Conservation (phyloP, 2,329 filamentous ascomycete genomes). For the Diplodia seriata region DNA sequence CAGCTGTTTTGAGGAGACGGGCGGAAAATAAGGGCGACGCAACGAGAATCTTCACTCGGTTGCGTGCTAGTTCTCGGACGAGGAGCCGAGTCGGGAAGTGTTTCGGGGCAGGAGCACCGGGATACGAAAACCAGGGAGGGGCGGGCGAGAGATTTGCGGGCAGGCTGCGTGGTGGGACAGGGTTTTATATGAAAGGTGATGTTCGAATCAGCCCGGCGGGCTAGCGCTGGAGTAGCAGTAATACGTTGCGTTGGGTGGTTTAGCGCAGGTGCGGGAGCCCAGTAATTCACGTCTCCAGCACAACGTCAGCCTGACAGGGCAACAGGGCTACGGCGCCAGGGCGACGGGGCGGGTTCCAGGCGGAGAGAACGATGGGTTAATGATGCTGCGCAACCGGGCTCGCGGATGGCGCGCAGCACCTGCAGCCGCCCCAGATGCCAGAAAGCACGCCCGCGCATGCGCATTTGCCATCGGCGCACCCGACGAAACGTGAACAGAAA, state of each 20-base stretch:
- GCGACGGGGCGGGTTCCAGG: constrained; percentile 15
- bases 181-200: constrained; percentile 21
- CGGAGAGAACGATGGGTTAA: constrained; percentile 6
- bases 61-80: constrained; percentile 28
- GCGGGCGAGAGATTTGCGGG: neutral
- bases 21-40: constrained; percentile 2
- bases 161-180: neutral
- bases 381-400: constrained; percentile 26
- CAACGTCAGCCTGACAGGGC: constrained; percentile 18
- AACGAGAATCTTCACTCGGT: constrained; percentile 34
- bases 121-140: neutral
- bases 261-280: constrained; percentile 14
- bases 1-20: neutral
- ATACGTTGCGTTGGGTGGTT: constrained; percentile 18
- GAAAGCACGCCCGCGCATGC: neutral
- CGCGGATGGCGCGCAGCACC: neutral
- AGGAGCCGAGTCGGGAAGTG: neutral
- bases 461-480: constrained; percentile 21
- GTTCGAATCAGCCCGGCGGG: constrained; percentile 17
- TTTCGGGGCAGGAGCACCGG: neutral
- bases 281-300: neutral
- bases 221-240: constrained; percentile 15
- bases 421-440: constrained; percentile 12
- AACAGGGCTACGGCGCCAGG: constrained; percentile 12
- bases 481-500: constrained; percentile 16